Percentiles rank a stretch among this genome's conserved stretches.
These are phyloP conservation scores for Phaeosphaeriaceae sp. DNA, from an alignment of 2,329 filamentous ascomycete genomes.

Conservation along the genomic window DNA sequence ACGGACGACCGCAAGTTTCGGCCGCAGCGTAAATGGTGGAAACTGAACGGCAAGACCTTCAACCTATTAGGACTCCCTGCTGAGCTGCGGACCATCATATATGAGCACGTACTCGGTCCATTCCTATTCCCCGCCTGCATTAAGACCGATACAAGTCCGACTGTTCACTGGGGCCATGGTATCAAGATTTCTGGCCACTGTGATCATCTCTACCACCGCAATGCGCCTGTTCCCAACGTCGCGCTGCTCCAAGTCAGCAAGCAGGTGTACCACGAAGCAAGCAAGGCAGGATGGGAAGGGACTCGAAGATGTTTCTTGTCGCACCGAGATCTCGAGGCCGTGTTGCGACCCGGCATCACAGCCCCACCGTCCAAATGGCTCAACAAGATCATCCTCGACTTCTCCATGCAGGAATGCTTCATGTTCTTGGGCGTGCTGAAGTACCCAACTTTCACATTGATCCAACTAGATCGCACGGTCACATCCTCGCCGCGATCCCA, in stretches of 20 bases:
- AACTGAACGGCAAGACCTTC: neutral
- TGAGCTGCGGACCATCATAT: neutral
- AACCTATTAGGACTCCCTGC: neutral
- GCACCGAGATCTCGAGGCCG: neutral
- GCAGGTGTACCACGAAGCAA: neutral
- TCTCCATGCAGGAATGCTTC: neutral
- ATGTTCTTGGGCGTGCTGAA: neutral
- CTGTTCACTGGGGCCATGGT: neutral
- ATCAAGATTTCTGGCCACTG: no score
- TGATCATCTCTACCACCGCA: no score
- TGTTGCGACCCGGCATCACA: no score
- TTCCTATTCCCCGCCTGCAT: neutral
- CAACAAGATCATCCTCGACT: neutral
- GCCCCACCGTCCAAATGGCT: neutral
- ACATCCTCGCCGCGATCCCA: no score
- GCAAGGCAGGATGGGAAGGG: neutral
- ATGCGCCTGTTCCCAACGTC: neutral
- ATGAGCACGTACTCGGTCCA: neutral
- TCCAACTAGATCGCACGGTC: no score
- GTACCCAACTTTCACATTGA: neutral
- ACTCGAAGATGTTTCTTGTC: neutral
- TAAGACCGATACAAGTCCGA: neutral
- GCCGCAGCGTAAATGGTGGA: constrained; percentile 1
- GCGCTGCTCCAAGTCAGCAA: neutral
- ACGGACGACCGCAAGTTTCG: neutral